Conservation (phyloP, 108 stramenopile species). For the Craspedostauros australis region DNA sequence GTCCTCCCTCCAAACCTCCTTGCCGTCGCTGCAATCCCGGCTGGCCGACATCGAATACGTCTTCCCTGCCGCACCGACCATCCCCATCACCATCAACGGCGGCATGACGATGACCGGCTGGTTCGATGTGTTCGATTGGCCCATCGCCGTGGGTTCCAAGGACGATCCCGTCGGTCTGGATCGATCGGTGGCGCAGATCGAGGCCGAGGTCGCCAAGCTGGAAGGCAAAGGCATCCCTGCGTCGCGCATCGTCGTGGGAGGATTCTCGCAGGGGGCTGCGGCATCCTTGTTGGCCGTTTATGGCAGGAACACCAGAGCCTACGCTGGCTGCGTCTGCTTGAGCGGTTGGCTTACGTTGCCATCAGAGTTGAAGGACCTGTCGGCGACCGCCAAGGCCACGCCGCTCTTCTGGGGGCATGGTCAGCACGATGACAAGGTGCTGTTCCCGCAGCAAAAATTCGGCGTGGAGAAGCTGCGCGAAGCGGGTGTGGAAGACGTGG, state of each 20-base stretch:
- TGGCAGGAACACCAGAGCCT: slow-evolving; percentile 23
- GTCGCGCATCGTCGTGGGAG: slow-evolving; percentile 70
- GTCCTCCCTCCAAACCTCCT: slow-evolving; percentile 38
- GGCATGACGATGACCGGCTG: slow-evolving; percentile 80
- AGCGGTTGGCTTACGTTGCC: slow-evolving; percentile 56
- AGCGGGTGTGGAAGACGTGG: slow-evolving; percentile 32
- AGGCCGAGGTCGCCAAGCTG: slow-evolving; percentile 36
- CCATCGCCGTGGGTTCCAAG: slow-evolving; percentile 57
- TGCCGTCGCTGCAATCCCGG: slow-evolving; percentile 46
- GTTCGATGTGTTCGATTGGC: slow-evolving; percentile 89
- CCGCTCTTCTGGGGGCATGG: slow-evolving; percentile 87
- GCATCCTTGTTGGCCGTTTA: slow-evolving; percentile 68
- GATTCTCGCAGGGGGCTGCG: slow-evolving; percentile 83
- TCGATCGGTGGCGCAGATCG: slow-evolving; percentile 35
- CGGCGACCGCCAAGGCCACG: slow-evolving; percentile 34
- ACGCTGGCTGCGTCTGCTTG: slow-evolving; percentile 69
- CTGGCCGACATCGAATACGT: slow-evolving; percentile 55
- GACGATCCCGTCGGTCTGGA: slow-evolving; percentile 56
- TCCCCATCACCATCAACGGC: slow-evolving; percentile 78
- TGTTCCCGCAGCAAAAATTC: slow-evolving; percentile 71
- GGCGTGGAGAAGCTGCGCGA: slow-evolving; percentile 52
- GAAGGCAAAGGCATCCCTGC: slow-evolving; percentile 49
- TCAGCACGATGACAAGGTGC: slow-evolving; percentile 70
- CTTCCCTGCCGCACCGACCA: slow-evolving; percentile 77
- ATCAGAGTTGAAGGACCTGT: slow-evolving; percentile 24